Percentiles rank a stretch among this genome's conserved stretches.
Conservation (phyloP, 371 early-diverging fungal genomes). For the Amoeboradix gromovi region DNA sequence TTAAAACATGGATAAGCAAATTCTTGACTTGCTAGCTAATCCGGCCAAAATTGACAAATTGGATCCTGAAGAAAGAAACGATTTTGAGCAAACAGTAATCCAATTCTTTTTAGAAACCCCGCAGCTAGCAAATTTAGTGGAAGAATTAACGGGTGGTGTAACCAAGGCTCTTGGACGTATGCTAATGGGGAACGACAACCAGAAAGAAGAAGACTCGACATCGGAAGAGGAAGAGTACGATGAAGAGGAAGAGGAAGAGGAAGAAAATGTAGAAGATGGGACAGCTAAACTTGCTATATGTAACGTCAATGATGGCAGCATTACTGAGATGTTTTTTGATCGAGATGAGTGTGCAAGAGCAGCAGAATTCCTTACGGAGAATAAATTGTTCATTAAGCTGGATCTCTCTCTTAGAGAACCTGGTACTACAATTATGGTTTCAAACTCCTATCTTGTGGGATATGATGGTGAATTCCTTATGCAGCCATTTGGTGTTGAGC, state of each 20-base stretch:
- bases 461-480: not conserved
- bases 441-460: not conserved
- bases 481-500: not conserved
- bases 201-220: not conserved
- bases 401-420: not conserved
- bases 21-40: not conserved
- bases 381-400: not conserved
- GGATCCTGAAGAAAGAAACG: not conserved
- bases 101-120: not conserved
- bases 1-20: not conserved
- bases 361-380: not conserved
- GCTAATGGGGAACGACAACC: not conserved
- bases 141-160: not conserved
- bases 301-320: not conserved
- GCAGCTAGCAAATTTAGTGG: not conserved
- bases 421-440: not conserved
- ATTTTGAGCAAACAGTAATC: not conserved
- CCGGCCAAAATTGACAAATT: not conserved
- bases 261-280: not conserved
- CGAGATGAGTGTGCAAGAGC: not conserved
- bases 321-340: not conserved
- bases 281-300: not conserved
- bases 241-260: not conserved
- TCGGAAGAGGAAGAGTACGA: not conserved
- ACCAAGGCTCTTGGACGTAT: not conserved